A percentile compares a stretch with the other conserved stretches of the same genome.
These are phyloP conservation scores for Polychaeton citri DNA, from an alignment of 2,329 filamentous ascomycete species.

Conservation along the genomic window DNA sequence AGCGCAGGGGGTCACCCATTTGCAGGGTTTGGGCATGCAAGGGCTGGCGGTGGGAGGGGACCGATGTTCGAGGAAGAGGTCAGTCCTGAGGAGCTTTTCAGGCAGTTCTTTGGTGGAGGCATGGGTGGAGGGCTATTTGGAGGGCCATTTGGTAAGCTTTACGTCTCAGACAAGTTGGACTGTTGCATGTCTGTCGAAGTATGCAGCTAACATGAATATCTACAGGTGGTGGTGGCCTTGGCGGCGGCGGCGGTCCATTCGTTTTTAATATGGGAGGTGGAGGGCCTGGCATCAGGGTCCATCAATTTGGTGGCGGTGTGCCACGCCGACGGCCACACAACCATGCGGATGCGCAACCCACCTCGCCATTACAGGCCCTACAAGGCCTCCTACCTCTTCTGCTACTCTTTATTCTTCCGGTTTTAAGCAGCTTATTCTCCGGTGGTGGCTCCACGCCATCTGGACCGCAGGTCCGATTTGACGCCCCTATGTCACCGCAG, in stretches of 20 bases:
- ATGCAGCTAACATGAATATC: not conserved
- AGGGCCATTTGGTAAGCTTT: conserved; percentile 20
- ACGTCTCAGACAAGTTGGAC: not conserved
- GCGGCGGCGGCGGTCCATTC: conserved; percentile 65
- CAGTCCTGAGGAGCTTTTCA: conserved; percentile 91
- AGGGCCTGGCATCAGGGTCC: conserved; percentile 80
- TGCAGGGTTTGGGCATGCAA: conserved; percentile 41
- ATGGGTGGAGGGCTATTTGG: conserved; percentile 48
- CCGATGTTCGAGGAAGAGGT: conserved; percentile 81
- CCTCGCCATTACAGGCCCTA: conserved; percentile 31
- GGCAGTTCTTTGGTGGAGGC: conserved; percentile 83
- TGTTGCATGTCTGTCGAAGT: not conserved
- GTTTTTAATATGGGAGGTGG: conserved; percentile 84
- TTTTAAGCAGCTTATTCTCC: conserved; percentile 70
- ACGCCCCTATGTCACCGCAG: conserved; percentile 54
- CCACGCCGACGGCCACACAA: conserved; percentile 64
- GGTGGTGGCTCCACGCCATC: conserved; percentile 41
- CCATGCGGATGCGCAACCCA: conserved; percentile 37
- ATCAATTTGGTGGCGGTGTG: conserved; percentile 77
- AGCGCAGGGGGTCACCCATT: conserved; percentile 45
- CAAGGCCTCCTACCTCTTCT: conserved; percentile 59
- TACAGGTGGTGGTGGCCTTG: conserved; percentile 36
- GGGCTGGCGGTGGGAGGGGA: conserved; percentile 29
- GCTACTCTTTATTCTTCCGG: conserved; percentile 70
- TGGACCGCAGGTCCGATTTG: conserved; percentile 55